These are phyloP conservation scores for Dittrichia graveolens DNA, from an alignment of 129 eudicot species.

Conservation along the genomic window DNA sequence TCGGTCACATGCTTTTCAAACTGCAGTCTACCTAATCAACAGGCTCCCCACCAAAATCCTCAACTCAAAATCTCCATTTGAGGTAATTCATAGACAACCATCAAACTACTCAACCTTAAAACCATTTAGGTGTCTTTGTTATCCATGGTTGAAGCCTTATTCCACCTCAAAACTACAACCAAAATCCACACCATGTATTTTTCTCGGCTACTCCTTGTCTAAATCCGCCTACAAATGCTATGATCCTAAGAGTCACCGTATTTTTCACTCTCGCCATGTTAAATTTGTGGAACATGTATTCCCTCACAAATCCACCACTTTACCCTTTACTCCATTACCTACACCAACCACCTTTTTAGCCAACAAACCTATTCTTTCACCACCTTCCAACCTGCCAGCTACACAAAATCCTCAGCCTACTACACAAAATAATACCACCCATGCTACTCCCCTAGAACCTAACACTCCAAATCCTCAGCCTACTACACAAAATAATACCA, in stretches of 20 bases:
- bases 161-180: slow-evolving; percentile 4
- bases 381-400: not conserved
- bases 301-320: not conserved
- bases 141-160: not conserved
- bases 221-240: too few species aligned
- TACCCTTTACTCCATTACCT: not conserved
- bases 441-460: too few species aligned
- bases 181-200: too few species aligned
- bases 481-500: too few species aligned
- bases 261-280: slow-evolving; percentile 8
- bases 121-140: not conserved
- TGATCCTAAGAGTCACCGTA: too few species aligned
- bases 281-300: not conserved
- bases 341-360: not conserved
- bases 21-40: not conserved
- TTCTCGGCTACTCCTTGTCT: too few species aligned
- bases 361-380: not conserved
- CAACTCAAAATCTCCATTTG: not conserved
- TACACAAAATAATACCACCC: too few species aligned
- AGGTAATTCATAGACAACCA: not conserved
- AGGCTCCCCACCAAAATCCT: not conserved
- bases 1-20: not conserved
- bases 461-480: too few species aligned
- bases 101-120: not conserved
- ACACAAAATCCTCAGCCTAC: not conserved